These are phyloP conservation scores for Truncatella angustata DNA, from an alignment of 2,329 filamentous ascomycete genomes.

Conservation along the genomic window DNA sequence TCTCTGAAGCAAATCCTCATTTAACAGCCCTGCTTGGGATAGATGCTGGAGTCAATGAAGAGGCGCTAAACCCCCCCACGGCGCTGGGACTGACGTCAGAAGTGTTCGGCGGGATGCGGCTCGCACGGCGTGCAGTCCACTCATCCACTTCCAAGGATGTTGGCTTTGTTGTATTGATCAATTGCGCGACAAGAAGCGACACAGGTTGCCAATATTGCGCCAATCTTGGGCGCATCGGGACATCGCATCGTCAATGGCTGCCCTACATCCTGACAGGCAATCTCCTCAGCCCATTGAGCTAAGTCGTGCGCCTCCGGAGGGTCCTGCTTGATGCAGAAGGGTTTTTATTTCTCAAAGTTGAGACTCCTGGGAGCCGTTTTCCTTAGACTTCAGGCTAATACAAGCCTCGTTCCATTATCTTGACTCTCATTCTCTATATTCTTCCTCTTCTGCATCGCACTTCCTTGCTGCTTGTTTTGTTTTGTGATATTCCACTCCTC, in stretches of 20 bases:
- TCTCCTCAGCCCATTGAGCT: background rate
- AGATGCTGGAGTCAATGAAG: background rate
- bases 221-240: background rate
- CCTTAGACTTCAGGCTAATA: slow-evolving; percentile 2
- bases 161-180: background rate
- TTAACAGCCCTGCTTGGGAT: too few species aligned
- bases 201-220: background rate
- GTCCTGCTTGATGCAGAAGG: too few species aligned
- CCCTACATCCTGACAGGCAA: background rate
- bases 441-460: background rate
- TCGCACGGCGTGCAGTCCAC: background rate
- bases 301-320: too few species aligned
- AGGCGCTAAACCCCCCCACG: background rate
- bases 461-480: background rate
- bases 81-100: background rate
- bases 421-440: background rate
- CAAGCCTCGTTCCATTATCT: background rate
- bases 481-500: background rate
- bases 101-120: background rate
- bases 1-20: too few species aligned
- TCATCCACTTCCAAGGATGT: background rate
- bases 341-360: background rate
- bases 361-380: background rate
- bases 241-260: background rate
- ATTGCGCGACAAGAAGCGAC: background rate